A percentile compares a stretch with the other conserved stretches of the same genome.
Conservation (phyloP, 2,329 filamentous ascomycete species). For the Exophiala oligosperma region DNA sequence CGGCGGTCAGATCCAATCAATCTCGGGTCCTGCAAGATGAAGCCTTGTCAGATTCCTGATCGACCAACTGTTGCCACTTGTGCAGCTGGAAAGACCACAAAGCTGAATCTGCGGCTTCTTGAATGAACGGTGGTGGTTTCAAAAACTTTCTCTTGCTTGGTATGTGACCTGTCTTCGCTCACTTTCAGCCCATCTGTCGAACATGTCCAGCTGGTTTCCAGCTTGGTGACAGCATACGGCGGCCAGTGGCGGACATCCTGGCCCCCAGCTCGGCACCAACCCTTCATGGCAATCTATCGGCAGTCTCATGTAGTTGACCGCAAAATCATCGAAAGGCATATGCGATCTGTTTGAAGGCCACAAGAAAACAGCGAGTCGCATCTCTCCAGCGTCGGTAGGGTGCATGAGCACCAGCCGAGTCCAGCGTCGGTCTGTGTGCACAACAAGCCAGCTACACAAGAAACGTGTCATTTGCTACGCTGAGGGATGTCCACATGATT, state of each 20-base stretch:
- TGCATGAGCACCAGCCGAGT: background rate
- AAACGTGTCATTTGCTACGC: background rate
- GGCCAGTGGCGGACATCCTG: background rate
- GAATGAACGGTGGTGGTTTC: background rate
- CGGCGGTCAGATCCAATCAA: slow-evolving; percentile 14
- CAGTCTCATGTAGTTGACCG: background rate
- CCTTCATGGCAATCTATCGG: too few relatives aligned
- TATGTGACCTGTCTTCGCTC: background rate
- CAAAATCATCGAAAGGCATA: background rate
- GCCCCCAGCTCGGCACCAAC: background rate
- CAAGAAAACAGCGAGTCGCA: background rate
- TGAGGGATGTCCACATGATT: background rate
- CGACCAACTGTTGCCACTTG: background rate
- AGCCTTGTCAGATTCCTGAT: slow-evolving; percentile 13
- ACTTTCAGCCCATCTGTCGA: background rate
- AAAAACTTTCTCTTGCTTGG: too few relatives aligned
- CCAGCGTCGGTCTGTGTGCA: background rate
- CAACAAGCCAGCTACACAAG: background rate
- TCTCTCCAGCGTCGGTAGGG: background rate
- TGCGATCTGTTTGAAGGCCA: background rate
- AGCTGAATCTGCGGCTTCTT: background rate
- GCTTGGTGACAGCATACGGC: background rate
- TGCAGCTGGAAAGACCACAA: slow-evolving; percentile 1
- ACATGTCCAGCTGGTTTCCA: background rate
- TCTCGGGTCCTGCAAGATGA: slow-evolving; percentile 13